phyloP scores from a whole-genome alignment of 768 basidiomycete genomes.

The Suillus subluteus region DNA sequence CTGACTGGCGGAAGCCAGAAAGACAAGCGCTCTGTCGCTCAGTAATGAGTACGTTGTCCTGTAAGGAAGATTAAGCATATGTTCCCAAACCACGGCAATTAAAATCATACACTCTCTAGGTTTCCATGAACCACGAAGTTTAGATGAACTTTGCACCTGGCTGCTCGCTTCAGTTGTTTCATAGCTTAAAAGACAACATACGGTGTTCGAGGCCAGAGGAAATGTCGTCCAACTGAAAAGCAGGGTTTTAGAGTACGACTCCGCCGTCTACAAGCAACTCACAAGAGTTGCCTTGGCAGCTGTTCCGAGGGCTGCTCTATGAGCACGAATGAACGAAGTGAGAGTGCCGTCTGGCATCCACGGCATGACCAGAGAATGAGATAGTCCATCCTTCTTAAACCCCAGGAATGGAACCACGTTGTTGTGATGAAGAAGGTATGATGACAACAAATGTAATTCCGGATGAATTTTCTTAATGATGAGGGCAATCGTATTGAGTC shows the following conservation, averaged over 20 bases:
- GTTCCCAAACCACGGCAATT: no score
- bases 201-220: constrained; percentile 7
- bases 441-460: background rate
- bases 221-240: background rate
- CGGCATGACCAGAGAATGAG: background rate
- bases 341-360: constrained; percentile 4
- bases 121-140: background rate
- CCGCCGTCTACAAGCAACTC: background rate
- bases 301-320: background rate
- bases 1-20: constrained; percentile 8
- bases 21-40: constrained; percentile 1
- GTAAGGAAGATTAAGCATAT: background rate
- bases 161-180: background rate
- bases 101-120: constrained; percentile 3
- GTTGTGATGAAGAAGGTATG: background rate
- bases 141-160: constrained; percentile 1
- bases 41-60: constrained; percentile 8
- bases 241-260: background rate
- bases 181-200: background rate
- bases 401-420: constrained; percentile 4
- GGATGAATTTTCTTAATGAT: background rate
- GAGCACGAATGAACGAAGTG: background rate
- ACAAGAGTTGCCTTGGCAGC: background rate
- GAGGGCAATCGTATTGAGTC: background rate
- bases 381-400: background rate